These are phyloP conservation scores for Carex littledalei DNA, from an alignment of 176 grass and related monocot species.

Conservation along the genomic window DNA sequence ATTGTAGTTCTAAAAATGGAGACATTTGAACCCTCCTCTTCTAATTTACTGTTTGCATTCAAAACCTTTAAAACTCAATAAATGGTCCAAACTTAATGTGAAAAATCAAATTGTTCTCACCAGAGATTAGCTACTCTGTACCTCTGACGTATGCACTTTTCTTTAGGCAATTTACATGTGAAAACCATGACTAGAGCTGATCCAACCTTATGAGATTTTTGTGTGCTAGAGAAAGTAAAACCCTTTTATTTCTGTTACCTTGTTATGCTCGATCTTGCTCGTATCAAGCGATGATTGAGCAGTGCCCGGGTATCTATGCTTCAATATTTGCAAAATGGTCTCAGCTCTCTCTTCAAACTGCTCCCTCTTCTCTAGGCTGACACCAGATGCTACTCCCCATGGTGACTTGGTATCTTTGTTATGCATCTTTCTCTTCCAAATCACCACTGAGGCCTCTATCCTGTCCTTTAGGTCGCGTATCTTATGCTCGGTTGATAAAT, in stretches of 20 bases:
- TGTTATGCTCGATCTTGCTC: constrained; percentile 85
- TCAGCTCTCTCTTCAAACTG: constrained; percentile 63
- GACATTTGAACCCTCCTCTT: not conserved
- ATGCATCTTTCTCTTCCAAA: constrained; percentile 98
- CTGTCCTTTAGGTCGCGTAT: constrained; percentile 93
- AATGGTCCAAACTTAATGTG: not conserved
- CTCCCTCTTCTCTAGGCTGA: constrained; percentile 85
- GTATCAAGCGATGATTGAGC: constrained; percentile 64
- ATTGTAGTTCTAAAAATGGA: too few species aligned
- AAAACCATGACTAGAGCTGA: not conserved
- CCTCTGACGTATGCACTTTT: not conserved
- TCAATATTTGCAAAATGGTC: constrained; percentile 60
- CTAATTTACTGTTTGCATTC: not conserved
- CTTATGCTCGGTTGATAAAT: constrained; percentile 93
- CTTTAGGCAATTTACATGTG: not conserved
- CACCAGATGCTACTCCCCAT: constrained; percentile 45
- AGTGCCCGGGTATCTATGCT: constrained; percentile 52
- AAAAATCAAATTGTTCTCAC: not conserved
- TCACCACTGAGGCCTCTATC: constrained; percentile 95
- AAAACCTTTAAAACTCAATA: not conserved
- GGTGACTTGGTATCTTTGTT: constrained; percentile 89
- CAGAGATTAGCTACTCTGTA: not conserved
- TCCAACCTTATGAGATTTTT: not conserved
- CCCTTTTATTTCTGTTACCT: constrained; percentile 18
- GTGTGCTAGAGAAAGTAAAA: too few species aligned